Conservation (phyloP, 2,329 filamentous ascomycete genomes). For the Periconia macrospinosa region DNA sequence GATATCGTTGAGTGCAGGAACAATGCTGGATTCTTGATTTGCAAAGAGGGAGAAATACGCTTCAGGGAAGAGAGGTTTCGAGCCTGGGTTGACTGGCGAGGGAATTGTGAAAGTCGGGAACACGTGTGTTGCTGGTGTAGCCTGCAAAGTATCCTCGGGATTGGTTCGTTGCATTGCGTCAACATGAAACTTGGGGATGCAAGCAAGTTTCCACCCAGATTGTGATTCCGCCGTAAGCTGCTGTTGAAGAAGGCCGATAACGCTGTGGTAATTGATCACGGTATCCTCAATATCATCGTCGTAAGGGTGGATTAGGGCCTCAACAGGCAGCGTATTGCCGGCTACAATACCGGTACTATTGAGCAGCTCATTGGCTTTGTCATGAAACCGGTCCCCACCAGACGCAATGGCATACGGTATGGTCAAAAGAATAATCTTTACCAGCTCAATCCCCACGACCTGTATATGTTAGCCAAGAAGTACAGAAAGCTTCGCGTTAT, state of each 20-base stretch:
- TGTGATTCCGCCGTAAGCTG: conserved; percentile 79
- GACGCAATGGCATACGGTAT: conserved; percentile 77
- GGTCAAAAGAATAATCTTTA: conserved; percentile 94
- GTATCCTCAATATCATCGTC: conserved; percentile 64
- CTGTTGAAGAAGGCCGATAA: conserved; percentile 80
- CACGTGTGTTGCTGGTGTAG: conserved; percentile 65
- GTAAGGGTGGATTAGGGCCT: conserved; percentile 85
- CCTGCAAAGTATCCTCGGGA: conserved; percentile 60
- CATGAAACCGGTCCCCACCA: conserved; percentile 51
- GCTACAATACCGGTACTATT: conserved; percentile 96
- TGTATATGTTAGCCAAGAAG: conserved; percentile 29
- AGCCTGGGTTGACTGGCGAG: conserved; percentile 71
- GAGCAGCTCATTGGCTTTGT: conserved; percentile 75
- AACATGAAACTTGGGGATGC: conserved; percentile 58
- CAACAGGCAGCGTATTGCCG: conserved; percentile 81
- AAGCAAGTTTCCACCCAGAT: conserved; percentile 73
- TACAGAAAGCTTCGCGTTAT: neutral
- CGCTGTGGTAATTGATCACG: conserved; percentile 66
- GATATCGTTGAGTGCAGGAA: conserved; percentile 75
- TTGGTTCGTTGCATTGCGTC: conserved; percentile 58
- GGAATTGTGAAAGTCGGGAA: conserved; percentile 79
- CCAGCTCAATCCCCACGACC: conserved; percentile 75
- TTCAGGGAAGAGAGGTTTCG: conserved; percentile 83
- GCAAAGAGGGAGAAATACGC: conserved; percentile 91
- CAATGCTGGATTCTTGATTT: conserved; percentile 84